Percentiles rank a stretch among this genome's conserved stretches.
phyloP scores from a whole-genome alignment of 2,329 filamentous ascomycete species.

The Paecilomyces dactylethromorphus region DNA sequence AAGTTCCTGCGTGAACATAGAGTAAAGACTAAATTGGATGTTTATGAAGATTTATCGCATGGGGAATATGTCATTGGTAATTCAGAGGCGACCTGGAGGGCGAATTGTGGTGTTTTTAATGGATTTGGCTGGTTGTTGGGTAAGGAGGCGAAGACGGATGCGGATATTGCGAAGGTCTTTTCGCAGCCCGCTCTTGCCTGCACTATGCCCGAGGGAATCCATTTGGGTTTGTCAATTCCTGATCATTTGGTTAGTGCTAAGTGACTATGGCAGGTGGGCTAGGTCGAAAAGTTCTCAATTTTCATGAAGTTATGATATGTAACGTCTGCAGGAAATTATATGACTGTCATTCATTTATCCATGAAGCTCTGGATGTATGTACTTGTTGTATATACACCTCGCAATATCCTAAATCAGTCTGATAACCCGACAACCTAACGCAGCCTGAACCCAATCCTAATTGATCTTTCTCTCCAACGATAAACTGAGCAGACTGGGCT shows the following conservation, averaged over 20 bases:
- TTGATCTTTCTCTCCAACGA: too few species aligned
- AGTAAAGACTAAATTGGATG: background rate
- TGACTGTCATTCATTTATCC: too few species aligned
- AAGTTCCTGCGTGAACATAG: background rate
- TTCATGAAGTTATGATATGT: too few species aligned
- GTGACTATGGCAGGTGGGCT: background rate
- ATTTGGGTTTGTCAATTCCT: background rate
- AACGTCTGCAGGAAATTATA: too few species aligned
- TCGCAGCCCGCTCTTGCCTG: background rate
- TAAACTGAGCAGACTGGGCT: background rate
- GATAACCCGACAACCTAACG: background rate
- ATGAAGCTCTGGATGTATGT: too few species aligned
- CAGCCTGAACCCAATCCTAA: background rate
- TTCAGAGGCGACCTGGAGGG: background rate
- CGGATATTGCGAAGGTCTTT: background rate
- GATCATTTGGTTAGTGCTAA: background rate
- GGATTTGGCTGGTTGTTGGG: background rate
- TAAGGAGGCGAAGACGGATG: background rate
- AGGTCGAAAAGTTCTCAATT: background rate
- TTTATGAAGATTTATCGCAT: background rate
- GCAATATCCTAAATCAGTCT: background rate
- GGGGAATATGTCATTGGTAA: background rate
- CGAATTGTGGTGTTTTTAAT: background rate
- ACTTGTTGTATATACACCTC: too few species aligned
- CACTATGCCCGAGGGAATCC: background rate